A percentile compares a stretch with the other conserved stretches of the same genome.
Conservation (phyloP, 1,139 yeast species). For the Blastobotrys apis region DNA sequence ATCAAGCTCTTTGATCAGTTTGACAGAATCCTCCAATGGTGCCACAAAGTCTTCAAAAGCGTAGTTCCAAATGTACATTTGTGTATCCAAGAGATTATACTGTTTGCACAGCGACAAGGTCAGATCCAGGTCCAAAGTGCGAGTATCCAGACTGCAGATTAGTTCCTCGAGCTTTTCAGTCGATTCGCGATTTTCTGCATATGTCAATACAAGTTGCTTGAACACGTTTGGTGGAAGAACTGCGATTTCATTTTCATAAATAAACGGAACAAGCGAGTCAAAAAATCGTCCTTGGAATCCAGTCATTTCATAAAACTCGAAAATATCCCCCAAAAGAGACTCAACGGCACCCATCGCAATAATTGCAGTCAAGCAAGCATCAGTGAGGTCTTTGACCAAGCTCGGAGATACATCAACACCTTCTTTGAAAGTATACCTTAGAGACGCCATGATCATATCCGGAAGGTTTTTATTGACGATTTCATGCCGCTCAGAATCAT, state of each 20-base stretch:
- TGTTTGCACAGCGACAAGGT: constrained; percentile 56
- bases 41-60: constrained; percentile 61
- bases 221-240: constrained; percentile 60
- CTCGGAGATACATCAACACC: constrained; percentile 7
- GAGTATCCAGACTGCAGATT: constrained; percentile 60
- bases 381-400: constrained; percentile 30
- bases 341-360: constrained; percentile 37
- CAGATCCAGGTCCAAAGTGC: constrained; percentile 67
- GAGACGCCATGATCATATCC: constrained; percentile 51
- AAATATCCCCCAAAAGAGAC: constrained; percentile 45
- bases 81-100: constrained; percentile 54
- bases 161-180: constrained; percentile 58
- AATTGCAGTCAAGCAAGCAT: constrained; percentile 41
- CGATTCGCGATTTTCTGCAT: constrained; percentile 38
- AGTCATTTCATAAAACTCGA: constrained; percentile 43
- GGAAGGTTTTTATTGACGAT: constrained; percentile 54
- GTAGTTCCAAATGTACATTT: constrained; percentile 63
- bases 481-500: constrained; percentile 41
- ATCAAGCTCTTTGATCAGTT: constrained; percentile 31
- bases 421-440: constrained; percentile 39
- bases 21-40: constrained; percentile 59
- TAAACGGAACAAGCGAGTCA: constrained; percentile 46
- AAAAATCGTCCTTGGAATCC: constrained; percentile 43
- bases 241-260: constrained; percentile 45
- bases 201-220: constrained; percentile 52